These are phyloP conservation scores for Trametes polyzona DNA, from an alignment of 1,284 basidiomycete species.

Conservation along the genomic window DNA sequence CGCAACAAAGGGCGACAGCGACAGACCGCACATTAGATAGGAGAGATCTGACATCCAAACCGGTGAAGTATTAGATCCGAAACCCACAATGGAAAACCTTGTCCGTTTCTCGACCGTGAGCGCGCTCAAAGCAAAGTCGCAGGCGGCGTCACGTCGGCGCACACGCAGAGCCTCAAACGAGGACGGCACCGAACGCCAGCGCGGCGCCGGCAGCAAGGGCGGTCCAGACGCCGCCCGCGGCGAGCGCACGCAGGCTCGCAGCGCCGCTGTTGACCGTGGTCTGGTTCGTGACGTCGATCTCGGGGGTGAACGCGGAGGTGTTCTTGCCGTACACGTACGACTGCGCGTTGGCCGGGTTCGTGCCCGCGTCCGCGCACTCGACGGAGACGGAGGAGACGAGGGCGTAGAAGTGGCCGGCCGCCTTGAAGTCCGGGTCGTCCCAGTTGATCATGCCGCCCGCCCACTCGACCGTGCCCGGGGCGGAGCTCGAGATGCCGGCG, in stretches of 20 bases:
- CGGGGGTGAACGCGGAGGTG: conserved; percentile 51
- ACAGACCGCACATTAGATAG: neutral
- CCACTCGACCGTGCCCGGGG: conserved; percentile 77
- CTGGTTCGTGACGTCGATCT: conserved; percentile 56
- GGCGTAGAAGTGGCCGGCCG: conserved; percentile 47
- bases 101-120: too few species aligned
- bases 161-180: conserved; percentile 17
- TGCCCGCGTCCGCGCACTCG: conserved; percentile 56
- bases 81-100: neutral
- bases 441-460: conserved; percentile 81
- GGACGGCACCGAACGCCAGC: conserved; percentile 23
- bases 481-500: conserved; percentile 62
- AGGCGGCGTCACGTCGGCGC: neutral
- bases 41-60: neutral
- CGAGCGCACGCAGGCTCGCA: neutral
- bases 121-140: neutral
- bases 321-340: conserved; percentile 68
- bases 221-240: conserved; percentile 13
- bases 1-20: neutral
- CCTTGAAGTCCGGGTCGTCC: conserved; percentile 70
- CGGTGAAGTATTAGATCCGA: neutral
- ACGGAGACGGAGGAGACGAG: conserved; percentile 46
- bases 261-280: conserved; percentile 43
- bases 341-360: conserved; percentile 48
- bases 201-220: conserved; percentile 15